Evolutionary conservation across 2,329 filamentous ascomycete species (phyloP).

Genomic region (Colletotrichum sp.): DNA sequence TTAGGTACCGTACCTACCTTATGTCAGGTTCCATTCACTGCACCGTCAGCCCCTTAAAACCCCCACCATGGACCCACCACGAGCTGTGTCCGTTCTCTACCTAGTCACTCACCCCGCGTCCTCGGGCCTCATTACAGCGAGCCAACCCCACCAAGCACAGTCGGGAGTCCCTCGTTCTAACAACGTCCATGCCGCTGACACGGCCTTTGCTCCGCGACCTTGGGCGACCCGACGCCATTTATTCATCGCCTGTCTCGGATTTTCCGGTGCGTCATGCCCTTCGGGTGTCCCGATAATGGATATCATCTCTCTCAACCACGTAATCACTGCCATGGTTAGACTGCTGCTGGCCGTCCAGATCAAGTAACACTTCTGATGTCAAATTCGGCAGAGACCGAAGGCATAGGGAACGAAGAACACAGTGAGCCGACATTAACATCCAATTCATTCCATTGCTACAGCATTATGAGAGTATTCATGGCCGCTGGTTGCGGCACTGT

Average conservation of each 20-base stretch:
- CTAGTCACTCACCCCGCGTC: constrained; percentile 13
- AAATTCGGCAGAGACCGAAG: not conserved
- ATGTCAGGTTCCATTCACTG: not conserved
- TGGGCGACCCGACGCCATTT: not conserved
- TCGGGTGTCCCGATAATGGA: not conserved
- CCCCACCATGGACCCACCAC: not conserved
- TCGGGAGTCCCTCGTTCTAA: not conserved
- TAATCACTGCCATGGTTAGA: not conserved
- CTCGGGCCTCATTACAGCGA: constrained; percentile 37
- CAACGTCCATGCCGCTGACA: not conserved
- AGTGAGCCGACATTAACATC: not conserved
- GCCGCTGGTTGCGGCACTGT: not conserved
- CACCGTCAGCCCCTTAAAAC: not conserved
- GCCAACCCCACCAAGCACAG: not conserved
- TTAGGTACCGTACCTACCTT: too few relatives aligned
- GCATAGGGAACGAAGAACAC: not conserved
- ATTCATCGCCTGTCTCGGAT: not conserved
- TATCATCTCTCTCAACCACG: not conserved
- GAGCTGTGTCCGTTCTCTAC: not conserved
- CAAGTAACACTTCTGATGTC: not conserved
- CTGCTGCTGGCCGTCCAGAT: not conserved
- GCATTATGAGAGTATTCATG: not conserved
- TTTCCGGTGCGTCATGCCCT: not conserved
- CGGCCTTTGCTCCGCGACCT: not conserved
- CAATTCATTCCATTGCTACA: not conserved